Evolutionary conservation across 2,329 filamentous ascomycete genomes (phyloP).

Genomic region (Penicillium oxalicum): DNA sequence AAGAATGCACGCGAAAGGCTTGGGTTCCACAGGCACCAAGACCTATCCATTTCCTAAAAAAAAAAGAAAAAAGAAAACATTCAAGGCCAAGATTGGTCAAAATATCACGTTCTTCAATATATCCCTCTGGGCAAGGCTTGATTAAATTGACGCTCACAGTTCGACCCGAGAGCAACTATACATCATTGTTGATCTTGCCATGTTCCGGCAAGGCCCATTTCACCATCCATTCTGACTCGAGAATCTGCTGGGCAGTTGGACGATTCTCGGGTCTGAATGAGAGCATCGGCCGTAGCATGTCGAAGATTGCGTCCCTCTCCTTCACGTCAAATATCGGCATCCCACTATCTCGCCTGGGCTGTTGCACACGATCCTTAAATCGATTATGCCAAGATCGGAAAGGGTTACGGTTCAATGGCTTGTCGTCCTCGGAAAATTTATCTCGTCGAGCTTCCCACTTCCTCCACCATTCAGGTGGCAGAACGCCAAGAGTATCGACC

Average conservation of each 20-base stretch:
- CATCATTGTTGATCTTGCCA: constrained; percentile 5
- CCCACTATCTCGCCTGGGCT: constrained; percentile 20
- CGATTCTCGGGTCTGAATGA: constrained; percentile 23
- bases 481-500: constrained; percentile 27
- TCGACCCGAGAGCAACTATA: too few relatives aligned
- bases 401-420: constrained; percentile 14
- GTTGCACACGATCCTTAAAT: constrained; percentile 25
- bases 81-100: too few relatives aligned
- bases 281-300: constrained; percentile 25
- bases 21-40: too few relatives aligned
- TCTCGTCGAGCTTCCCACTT: constrained; percentile 21
- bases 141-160: too few relatives aligned
- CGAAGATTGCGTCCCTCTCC: constrained; percentile 23
- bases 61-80: too few relatives aligned
- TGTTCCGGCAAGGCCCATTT: constrained; percentile 27
- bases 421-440: constrained; percentile 24
- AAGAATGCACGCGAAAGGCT: too few relatives aligned
- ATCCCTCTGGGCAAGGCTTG: too few relatives aligned
- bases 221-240: constrained; percentile 28
- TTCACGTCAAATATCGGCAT: constrained; percentile 17
- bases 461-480: constrained; percentile 26
- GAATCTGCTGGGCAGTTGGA: constrained; percentile 19
- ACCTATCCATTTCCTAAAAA: too few relatives aligned
- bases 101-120: too few relatives aligned
- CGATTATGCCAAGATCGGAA: constrained; percentile 21